These are phyloP conservation scores for Aureobasidium uvarum DNA, from an alignment of 2,329 filamentous ascomycete species.

Conservation along the genomic window DNA sequence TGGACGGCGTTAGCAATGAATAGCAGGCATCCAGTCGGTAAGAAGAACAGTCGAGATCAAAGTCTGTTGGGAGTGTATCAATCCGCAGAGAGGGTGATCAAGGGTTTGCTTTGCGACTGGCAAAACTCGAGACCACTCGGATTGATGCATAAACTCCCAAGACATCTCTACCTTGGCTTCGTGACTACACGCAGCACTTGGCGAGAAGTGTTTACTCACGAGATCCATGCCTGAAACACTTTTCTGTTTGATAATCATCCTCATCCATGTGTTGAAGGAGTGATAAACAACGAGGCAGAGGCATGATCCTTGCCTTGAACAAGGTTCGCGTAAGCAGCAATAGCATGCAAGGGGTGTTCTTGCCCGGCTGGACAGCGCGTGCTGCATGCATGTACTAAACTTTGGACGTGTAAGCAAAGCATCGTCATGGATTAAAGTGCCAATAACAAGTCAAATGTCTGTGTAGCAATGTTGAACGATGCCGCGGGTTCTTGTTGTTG, in stretches of 20 bases:
- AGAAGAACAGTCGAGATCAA: background rate
- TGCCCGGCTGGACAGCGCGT: slow-evolving; percentile 3
- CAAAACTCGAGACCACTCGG: background rate
- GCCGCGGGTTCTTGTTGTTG: background rate
- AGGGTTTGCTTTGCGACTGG: background rate
- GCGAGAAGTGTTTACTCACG: background rate
- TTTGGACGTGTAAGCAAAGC: slow-evolving; percentile 5
- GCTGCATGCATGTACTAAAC: slow-evolving; percentile 13
- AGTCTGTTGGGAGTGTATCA: background rate
- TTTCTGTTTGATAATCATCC: background rate
- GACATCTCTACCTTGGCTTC: background rate
- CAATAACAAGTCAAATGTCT: background rate
- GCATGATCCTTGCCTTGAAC: slow-evolving; percentile 14
- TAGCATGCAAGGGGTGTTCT: slow-evolving; percentile 19
- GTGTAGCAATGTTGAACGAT: background rate
- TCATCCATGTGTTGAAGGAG: background rate
- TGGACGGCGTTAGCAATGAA: background rate
- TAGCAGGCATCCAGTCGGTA: background rate
- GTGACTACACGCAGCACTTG: slow-evolving; percentile 11
- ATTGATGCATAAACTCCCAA: background rate
- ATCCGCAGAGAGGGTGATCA: background rate
- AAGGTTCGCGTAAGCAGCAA: slow-evolving; percentile 6
- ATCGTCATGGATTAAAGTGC: slow-evolving; percentile 6
- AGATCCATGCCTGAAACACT: slow-evolving; percentile 15
- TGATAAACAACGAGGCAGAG: slow-evolving; percentile 6